These are phyloP conservation scores for Globisporangium polare DNA, from an alignment of 352 stramenopile genomes.

Conservation along the genomic window DNA sequence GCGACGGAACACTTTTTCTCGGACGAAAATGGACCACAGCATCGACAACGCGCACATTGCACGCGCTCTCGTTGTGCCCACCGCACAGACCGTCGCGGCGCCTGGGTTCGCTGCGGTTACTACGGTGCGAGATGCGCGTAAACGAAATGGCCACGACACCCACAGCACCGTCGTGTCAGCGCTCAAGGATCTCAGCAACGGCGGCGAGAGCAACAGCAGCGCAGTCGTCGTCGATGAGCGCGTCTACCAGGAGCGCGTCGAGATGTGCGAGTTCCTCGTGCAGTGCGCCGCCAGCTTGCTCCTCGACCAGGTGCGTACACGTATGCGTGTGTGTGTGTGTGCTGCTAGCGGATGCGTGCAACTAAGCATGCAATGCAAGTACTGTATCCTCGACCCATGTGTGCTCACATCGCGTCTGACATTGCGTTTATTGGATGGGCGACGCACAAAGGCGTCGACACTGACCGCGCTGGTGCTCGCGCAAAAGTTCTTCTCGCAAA, in stretches of 20 bases:
- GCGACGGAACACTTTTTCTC: too few relatives aligned
- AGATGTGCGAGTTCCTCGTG: slow-evolving; percentile 10
- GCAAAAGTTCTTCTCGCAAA: slow-evolving; percentile 15
- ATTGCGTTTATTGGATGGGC: neutral
- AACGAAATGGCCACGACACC: neutral
- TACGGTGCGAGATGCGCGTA: neutral
- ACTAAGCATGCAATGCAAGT: neutral
- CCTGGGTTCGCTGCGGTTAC: too few relatives aligned
- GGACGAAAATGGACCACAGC: neutral
- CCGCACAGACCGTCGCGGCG: neutral
- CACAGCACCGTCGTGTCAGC: neutral
- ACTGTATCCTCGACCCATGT: neutral
- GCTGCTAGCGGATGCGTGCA: neutral
- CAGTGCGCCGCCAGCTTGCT: slow-evolving; percentile 13
- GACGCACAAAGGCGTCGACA: slow-evolving; percentile 10
- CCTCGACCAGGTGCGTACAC: slow-evolving; percentile 17
- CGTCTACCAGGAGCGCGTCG: slow-evolving; percentile 4
- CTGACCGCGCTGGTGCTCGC: slow-evolving; percentile 17
- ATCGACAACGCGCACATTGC: neutral
- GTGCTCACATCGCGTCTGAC: neutral
- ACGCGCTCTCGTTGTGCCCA: neutral
- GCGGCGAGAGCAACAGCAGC: neutral
- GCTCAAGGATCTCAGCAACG: neutral
- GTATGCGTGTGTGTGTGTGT: neutral
- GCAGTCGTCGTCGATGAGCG: neutral